Percentiles rank a stretch among this genome's conserved stretches.
These are phyloP conservation scores for Floccularia luteovirens DNA, from an alignment of 768 basidiomycete species.

Conservation along the genomic window DNA sequence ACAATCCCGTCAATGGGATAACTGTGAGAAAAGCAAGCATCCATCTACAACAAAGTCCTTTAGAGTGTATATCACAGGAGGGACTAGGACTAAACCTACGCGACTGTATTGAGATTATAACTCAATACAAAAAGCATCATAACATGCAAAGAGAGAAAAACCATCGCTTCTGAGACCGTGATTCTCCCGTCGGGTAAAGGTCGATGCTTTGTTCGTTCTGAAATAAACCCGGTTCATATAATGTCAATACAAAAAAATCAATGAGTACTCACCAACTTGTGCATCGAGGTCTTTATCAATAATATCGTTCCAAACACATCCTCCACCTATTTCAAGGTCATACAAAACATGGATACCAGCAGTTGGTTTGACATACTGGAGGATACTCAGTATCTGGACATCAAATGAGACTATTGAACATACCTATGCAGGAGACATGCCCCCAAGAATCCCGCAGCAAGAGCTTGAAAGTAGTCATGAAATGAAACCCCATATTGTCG, in stretches of 20 bases:
- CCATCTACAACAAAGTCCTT: not conserved
- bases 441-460: too few species aligned
- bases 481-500: too few species aligned
- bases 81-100: not conserved
- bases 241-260: not conserved
- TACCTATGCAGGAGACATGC: too few species aligned
- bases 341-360: too few species aligned
- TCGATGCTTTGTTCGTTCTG: constrained; percentile 40
- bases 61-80: not conserved
- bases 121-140: constrained; percentile 22
- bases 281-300: constrained; percentile 33
- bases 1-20: constrained; percentile 15
- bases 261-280: constrained; percentile 26
- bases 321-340: too few species aligned
- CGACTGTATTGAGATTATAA: constrained; percentile 7
- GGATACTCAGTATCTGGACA: too few species aligned
- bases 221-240: not conserved
- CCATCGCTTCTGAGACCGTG: constrained; percentile 18
- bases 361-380: too few species aligned
- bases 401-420: too few species aligned
- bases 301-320: constrained; percentile 37
- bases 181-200: constrained; percentile 43
- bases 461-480: too few species aligned
- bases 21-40: constrained; percentile 10
- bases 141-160: constrained; percentile 8